Evolutionary conservation across 1,284 basidiomycete species (phyloP).

Genomic region (Trametes polyzona): DNA sequence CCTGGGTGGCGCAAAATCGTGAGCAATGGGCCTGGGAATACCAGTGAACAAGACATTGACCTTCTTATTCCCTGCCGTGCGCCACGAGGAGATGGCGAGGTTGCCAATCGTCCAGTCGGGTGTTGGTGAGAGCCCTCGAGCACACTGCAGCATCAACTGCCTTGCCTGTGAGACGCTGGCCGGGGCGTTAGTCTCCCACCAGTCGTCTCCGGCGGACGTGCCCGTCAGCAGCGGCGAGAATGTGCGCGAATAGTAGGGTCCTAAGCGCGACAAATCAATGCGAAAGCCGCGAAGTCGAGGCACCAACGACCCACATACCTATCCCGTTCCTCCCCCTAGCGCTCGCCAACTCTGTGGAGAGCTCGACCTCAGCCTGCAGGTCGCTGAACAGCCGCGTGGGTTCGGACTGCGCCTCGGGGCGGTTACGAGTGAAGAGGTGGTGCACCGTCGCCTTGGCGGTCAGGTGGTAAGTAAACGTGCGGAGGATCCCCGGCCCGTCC

Average conservation of each 20-base stretch:
- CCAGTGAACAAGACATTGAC: constrained; percentile 26
- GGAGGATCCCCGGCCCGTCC: constrained; percentile 35
- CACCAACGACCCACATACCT: background rate
- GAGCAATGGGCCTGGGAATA: background rate
- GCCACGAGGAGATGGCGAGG: constrained; percentile 40
- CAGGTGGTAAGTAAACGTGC: constrained; percentile 37
- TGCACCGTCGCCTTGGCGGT: constrained; percentile 28
- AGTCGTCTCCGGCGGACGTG: background rate
- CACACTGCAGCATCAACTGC: constrained; percentile 24
- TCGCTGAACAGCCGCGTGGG: constrained; percentile 36
- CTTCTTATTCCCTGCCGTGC: constrained; percentile 37
- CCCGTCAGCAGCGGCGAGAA: constrained; percentile 5
- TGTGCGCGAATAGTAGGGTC: constrained; percentile 36
- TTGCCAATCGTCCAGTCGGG: constrained; percentile 30
- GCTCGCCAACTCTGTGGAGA: constrained; percentile 16
- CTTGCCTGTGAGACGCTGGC: constrained; percentile 29
- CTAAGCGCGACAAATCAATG: constrained; percentile 9
- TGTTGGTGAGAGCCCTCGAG: constrained; percentile 15
- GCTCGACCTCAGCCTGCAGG: constrained; percentile 38
- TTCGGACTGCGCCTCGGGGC: constrained; percentile 35
- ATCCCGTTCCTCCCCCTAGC: background rate
- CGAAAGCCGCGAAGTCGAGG: too few relatives aligned
- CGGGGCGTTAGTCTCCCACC: constrained; percentile 27
- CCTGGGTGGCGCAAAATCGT: constrained; percentile 9
- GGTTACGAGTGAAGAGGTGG: constrained; percentile 47